Conservation (phyloP, 2,329 filamentous ascomycete genomes). For the Neodidymelliopsis sp. region DNA sequence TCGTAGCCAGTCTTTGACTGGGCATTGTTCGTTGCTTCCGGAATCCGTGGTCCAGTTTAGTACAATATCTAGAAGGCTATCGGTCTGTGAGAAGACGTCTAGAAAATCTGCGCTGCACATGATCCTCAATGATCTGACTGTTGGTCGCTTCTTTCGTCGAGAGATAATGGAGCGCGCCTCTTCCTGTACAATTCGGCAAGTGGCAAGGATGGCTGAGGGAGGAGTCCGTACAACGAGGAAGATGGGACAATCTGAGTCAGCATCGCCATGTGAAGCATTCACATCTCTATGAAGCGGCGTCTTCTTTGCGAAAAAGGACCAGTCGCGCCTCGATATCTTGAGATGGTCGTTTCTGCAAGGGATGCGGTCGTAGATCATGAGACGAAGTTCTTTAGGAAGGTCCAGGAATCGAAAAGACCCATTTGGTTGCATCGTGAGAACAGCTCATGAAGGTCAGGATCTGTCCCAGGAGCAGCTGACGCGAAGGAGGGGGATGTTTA, state of each 20-base stretch:
- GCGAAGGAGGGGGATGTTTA: constrained; percentile 9
- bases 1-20: constrained; percentile 8
- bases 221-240: constrained; percentile 5
- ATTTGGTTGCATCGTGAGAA: not conserved
- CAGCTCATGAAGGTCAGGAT: not conserved
- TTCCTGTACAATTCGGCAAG: constrained; percentile 9
- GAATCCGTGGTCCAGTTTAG: constrained; percentile 2
- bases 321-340: constrained; percentile 9
- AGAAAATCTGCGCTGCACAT: constrained; percentile 12
- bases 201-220: constrained; percentile 5
- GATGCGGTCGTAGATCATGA: constrained; percentile 22
- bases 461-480: not conserved
- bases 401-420: constrained; percentile 10
- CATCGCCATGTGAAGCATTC: constrained; percentile 7
- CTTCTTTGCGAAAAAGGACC: constrained; percentile 17
- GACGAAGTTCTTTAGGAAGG: constrained; percentile 20
- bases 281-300: constrained; percentile 11
- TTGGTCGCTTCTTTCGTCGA: not conserved
- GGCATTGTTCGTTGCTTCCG: not conserved
- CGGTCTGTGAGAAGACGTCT: constrained; percentile 13
- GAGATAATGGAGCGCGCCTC: constrained; percentile 11
- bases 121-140: constrained; percentile 1
- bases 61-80: constrained; percentile 10
- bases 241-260: constrained; percentile 6
- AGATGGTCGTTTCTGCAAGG: constrained; percentile 12